Conservation (phyloP, 371 early-diverging fungal species). For the Furculomyces boomerangus region DNA sequence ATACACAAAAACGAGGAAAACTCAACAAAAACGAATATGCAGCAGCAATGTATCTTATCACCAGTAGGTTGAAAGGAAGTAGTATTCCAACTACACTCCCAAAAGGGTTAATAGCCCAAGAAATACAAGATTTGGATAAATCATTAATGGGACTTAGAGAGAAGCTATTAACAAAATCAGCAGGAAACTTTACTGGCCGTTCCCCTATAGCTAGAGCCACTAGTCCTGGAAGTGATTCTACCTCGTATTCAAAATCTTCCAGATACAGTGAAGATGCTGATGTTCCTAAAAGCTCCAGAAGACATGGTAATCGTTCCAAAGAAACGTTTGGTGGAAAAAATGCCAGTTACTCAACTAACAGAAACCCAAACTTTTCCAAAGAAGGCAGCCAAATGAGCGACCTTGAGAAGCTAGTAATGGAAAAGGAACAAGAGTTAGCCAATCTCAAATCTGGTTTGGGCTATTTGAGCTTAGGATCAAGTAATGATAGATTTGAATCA, state of each 20-base stretch:
- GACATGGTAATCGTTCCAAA: no score
- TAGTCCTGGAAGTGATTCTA: not conserved
- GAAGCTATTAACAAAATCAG: not conserved
- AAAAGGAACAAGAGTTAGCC: no score
- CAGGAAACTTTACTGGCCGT: not conserved
- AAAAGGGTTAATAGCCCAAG: no score
- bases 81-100: conserved; percentile 65
- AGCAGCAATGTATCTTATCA: conserved; percentile 85
- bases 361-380: no score
- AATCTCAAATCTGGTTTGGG: no score
- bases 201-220: not conserved
- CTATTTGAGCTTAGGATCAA: no score
- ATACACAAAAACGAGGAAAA: conserved; percentile 67
- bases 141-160: not conserved
- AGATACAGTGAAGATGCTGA: not conserved
- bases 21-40: conserved; percentile 82
- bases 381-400: no score
- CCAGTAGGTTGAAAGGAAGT: conserved; percentile 55
- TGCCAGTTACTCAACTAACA: no score
- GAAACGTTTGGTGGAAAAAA: no score
- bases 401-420: no score
- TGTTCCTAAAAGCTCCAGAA: not conserved
- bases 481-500: no score
- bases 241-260: not conserved
- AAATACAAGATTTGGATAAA: conserved; percentile 23